Base-by-base conservation (phyloP, 2,329 filamentous ascomycete genomes). In the Ophiognomonia clavigignenti-juglandacearum region DNA sequence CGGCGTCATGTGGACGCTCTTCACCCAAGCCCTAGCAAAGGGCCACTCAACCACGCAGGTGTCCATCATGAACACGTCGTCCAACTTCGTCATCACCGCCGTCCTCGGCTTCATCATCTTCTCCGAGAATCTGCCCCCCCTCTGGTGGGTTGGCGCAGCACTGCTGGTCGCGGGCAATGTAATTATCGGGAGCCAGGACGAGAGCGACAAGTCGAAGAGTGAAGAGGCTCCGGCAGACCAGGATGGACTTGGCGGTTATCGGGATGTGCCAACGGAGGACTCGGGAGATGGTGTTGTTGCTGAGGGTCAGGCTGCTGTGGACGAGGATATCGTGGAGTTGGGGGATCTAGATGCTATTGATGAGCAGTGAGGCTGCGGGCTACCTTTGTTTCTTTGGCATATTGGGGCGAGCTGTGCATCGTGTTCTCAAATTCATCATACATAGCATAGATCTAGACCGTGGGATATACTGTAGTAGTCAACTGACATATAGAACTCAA, bases 1-100 rank as follows among this genome's bases (percentile, higher is more conserved):
- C 59, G 85, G 79, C 43, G 72, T 88, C 65, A 92, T 92, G 87
- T 92, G 87, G 87, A 82, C 84, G 0, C 76, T 92, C 39, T 92
- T 91, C 69, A 92, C 87, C 6, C 78, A 80, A 41, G 87, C 87
- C 43, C 77, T 92, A n/a, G 81, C 86, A 0, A 75, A 78, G 16
- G 85, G 86, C 13, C 77, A 78, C 48, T 89, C 85, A 2, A 89
- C 87, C 8, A 88, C 87, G 0, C 85, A 88, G 59, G 87, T 91
- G 40, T 85, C 81, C 55, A 85, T 92, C 61, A 81, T 92, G 64
- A 92, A 92, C 64, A 91, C 87, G 3, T 88, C 85, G 13, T 76
- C 85, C 47, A 92, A 92, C 67, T 92, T 92, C 64, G 76, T 92
- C 66, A 66, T 89, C 51, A 91, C 87, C 0, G 87, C 87, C 7